Evolutionary conservation across 306 rosid species (phyloP), one percentile per base, ranked within the genome.

Genomic region (Prunus mongolica): DNA sequence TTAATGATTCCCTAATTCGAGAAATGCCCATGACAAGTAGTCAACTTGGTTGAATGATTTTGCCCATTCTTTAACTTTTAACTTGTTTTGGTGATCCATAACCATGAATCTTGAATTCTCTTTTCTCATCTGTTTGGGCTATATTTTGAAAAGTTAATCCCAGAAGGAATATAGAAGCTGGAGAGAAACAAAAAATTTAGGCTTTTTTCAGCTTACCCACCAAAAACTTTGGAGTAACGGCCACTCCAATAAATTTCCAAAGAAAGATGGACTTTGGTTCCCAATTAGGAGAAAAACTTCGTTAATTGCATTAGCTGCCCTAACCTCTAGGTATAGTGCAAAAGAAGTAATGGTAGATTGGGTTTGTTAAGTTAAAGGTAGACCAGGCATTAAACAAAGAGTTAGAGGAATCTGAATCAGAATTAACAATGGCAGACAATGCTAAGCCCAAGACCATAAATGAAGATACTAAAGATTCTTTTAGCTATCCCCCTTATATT

Each of bases 191-290:
- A 45, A 18, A 58, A 6, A 16, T 60, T n/a, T 38, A 45, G 68
- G 57, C 77, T 73, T 73, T 45, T 22, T 58, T 18, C 57, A 25
- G 77, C 76, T 45, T 46, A 65, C 50, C 71, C 38, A 57, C 63
- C 60, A 9, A 56, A 73, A 44, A 54, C 19, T 65, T 67, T 66
- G 72, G 83, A 74, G 75, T 58, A 58, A 58, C 62, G 69, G 50
- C 49, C 70, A 34, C 66, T 67, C 71, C 65, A 60, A 30, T 47
- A 44, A 70, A 46, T 25, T 38, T 65, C 34, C 68, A 55, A 55
- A 27, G 62, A 55, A 65, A 64, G 2, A 24, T 12, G 14, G 14
- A 72, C 41, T 25, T 54, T 34, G 73, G 55, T 66, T 49, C 28
- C 46, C 44, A 11, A 8, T 65, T 32, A n/a, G 67, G 22, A 27